Conservation (phyloP, 768 basidiomycete genomes). For the Filobasidium floriforme region DNA sequence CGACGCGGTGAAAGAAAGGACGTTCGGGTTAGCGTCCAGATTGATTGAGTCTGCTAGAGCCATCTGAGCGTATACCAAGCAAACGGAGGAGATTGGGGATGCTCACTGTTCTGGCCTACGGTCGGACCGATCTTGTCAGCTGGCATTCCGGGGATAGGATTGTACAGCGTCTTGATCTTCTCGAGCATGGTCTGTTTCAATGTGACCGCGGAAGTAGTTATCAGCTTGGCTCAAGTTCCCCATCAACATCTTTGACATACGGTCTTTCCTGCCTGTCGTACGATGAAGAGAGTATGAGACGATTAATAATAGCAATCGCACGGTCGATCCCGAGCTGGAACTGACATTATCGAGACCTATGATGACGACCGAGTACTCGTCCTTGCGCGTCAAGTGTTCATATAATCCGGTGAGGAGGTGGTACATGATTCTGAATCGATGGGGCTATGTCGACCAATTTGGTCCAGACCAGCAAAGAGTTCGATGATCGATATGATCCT, state of each 20-base stretch:
- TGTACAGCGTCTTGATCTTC: slow-evolving; percentile 88
- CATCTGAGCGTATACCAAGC: background rate
- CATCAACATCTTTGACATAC: slow-evolving; percentile 23
- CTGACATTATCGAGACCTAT: slow-evolving; percentile 55
- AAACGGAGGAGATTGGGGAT: background rate
- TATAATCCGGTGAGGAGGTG: slow-evolving; percentile 87
- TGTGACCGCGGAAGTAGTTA: background rate
- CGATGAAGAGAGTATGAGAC: slow-evolving; percentile 4
- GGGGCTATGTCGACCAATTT: no score
- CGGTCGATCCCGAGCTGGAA: background rate
- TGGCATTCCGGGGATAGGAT: slow-evolving; percentile 72
- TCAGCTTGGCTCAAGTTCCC: slow-evolving; percentile 12
- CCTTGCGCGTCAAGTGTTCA: slow-evolving; percentile 70
- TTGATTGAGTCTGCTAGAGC: background rate
- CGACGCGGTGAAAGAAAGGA: background rate
- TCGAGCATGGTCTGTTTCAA: slow-evolving; percentile 80
- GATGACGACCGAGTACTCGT: slow-evolving; percentile 90
- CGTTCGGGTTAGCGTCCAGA: background rate
- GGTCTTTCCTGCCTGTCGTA: slow-evolving; percentile 36
- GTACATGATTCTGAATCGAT: slow-evolving; percentile 60
- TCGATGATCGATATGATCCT: no score
- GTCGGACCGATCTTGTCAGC: slow-evolving; percentile 93
- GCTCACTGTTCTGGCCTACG: slow-evolving; percentile 90
- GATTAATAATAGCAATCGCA: background rate
- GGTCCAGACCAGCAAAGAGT: no score